Percentiles rank a stretch among this genome's conserved stretches.
Evolutionary conservation across 257 asterid genomes (phyloP).

Genomic region (Thymus mandschuricus): DNA sequence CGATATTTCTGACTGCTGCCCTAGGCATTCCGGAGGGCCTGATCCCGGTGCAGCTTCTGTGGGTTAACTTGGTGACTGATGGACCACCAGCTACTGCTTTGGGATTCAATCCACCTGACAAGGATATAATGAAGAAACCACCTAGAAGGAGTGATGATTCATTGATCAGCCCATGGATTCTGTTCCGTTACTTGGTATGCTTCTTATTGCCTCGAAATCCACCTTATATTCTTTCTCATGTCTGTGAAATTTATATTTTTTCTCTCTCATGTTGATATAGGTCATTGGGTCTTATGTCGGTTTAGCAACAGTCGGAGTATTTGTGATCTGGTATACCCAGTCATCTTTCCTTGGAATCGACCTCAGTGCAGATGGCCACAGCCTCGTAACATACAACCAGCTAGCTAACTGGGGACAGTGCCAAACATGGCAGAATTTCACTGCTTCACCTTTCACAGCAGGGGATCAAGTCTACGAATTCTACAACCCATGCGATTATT

Average conservation of each 20-base stretch:
- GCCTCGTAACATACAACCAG: conserved; percentile 84
- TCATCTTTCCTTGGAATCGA: conserved; percentile 93
- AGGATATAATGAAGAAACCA: conserved; percentile 90
- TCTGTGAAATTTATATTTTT: neutral
- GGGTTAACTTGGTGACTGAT: conserved; percentile 97
- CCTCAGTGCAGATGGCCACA: conserved; percentile 86
- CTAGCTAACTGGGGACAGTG: conserved; percentile 97
- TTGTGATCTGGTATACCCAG: conserved; percentile 86
- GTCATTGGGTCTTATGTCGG: conserved; percentile 93
- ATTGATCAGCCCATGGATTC: conserved; percentile 90
- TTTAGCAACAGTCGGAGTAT: conserved; percentile 89
- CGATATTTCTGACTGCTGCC: conserved; percentile 91
- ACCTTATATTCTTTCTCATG: neutral
- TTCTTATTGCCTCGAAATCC: neutral
- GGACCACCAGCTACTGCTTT: conserved; percentile 99
- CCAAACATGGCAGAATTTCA: conserved; percentile 74
- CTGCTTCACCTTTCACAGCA: conserved; percentile 87
- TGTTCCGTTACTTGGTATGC: conserved; percentile 84
- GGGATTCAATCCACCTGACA: conserved; percentile 99
- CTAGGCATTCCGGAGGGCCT: conserved; percentile 97
- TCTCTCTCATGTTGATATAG: conserved; percentile 42
- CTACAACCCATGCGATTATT: conserved; percentile 86
- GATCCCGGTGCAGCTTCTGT: conserved; percentile 97
- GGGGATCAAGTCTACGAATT: conserved; percentile 61
- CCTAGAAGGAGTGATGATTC: conserved; percentile 96